These are phyloP conservation scores for Starmerella bombi DNA, from an alignment of 805 yeast genomes.

Conservation along the genomic window DNA sequence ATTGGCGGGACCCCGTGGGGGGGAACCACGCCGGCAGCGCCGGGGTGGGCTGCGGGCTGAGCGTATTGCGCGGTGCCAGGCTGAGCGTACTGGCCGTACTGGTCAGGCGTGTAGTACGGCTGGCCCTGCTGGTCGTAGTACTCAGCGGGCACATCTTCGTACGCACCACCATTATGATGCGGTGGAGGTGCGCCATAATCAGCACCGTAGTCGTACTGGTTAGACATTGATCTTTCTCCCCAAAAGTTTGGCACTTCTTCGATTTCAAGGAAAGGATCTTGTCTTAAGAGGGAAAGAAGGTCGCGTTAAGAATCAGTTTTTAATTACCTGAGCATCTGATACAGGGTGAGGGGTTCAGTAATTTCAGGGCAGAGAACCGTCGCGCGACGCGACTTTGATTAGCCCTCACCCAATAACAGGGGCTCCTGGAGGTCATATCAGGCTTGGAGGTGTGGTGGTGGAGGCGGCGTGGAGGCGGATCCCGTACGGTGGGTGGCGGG, in stretches of 20 bases:
- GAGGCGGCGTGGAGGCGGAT: no score
- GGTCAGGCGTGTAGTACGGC: conserved; percentile 22
- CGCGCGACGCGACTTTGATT: not conserved
- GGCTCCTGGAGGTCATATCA: no score
- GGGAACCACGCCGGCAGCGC: conserved; percentile 2
- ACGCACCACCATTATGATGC: conserved; percentile 6
- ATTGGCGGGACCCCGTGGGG: not conserved
- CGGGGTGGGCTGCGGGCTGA: conserved; percentile 12
- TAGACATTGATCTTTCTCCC: conserved; percentile 8
- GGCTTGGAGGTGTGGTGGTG: no score
- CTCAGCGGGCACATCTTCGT: conserved; percentile 21
- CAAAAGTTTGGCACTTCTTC: not conserved
- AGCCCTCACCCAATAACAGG: not conserved
- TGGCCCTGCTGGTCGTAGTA: conserved; percentile 24
- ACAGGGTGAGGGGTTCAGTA: not conserved
- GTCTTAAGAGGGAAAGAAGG: not conserved
- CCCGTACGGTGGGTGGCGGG: no score
- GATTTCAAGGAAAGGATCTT: not conserved
- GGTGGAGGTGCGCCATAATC: conserved; percentile 12
- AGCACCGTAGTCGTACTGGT: conserved; percentile 17
- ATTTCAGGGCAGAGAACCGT: not conserved
- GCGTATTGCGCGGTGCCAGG: conserved; percentile 1
- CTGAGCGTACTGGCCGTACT: conserved; percentile 29
- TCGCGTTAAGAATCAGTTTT: not conserved
- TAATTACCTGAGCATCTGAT: not conserved